Percentiles rank a stretch among this genome's conserved stretches.
These are phyloP conservation scores for Tylopilus plumbeoviolaceoides DNA, from an alignment of 768 basidiomycete species.

Conservation along the genomic window DNA sequence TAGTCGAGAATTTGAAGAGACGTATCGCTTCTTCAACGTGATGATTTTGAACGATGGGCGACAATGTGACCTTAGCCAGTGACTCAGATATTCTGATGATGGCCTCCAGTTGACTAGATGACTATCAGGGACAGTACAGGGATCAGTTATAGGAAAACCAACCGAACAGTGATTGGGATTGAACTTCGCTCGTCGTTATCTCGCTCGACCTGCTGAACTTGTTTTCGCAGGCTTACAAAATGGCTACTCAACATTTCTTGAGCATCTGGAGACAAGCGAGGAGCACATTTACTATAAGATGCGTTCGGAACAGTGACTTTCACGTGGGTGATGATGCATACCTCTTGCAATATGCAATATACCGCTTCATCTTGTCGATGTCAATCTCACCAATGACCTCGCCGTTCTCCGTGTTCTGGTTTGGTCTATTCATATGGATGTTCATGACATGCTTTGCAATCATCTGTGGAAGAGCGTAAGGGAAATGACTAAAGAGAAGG, in stretches of 20 bases:
- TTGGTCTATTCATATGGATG: slow-evolving; percentile 94
- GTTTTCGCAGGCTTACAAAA: slow-evolving; percentile 88
- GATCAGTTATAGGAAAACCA: slow-evolving; percentile 22
- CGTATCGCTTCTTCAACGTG: slow-evolving; percentile 98
- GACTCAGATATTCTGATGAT: slow-evolving; percentile 99
- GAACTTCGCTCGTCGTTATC: slow-evolving; percentile 98
- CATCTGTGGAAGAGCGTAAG: slow-evolving; percentile 46
- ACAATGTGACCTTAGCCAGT: slow-evolving; percentile 89
- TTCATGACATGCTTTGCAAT: slow-evolving; percentile 99
- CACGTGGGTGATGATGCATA: slow-evolving; percentile 29
- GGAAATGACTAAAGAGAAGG: background rate
- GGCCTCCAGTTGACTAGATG: slow-evolving; percentile 85
- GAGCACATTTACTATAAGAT: slow-evolving; percentile 82
- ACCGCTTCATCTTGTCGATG: slow-evolving; percentile 98
- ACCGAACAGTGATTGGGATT: slow-evolving; percentile 98
- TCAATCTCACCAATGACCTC: slow-evolving; percentile 85
- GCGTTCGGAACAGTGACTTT: slow-evolving; percentile 1
- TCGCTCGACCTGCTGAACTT: slow-evolving; percentile 92
- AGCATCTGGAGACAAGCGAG: slow-evolving; percentile 87
- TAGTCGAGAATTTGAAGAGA: slow-evolving; percentile 97
- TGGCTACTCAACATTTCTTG: slow-evolving; percentile 96
- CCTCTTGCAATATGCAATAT: slow-evolving; percentile 95
- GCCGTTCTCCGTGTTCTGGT: slow-evolving; percentile 52
- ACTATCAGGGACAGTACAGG: background rate
- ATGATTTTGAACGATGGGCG: slow-evolving; percentile 79